A percentile compares a stretch with the other conserved stretches of the same genome.
Evolutionary conservation across 2,329 filamentous ascomycete genomes (phyloP).

Genomic region (Apiospora arundinis): DNA sequence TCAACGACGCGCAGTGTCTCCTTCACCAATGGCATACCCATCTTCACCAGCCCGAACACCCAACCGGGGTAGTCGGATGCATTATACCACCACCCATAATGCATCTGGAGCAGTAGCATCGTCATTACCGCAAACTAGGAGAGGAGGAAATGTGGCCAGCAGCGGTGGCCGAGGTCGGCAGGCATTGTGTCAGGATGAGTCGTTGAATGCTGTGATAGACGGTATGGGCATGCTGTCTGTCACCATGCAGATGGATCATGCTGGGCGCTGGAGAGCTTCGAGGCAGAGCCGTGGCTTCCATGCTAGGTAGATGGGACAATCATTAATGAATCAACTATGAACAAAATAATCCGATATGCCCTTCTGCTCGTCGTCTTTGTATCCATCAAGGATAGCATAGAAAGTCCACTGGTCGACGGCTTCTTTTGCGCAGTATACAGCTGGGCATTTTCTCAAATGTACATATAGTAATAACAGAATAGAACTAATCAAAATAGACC

Average conservation of each 20-base stretch:
- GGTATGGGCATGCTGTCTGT: slow-evolving; percentile 18
- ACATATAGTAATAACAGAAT: too few relatives aligned
- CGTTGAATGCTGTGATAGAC: slow-evolving; percentile 5
- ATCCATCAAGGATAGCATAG: not conserved
- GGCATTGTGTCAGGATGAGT: slow-evolving; percentile 2
- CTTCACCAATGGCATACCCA: not conserved
- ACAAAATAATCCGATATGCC: not conserved
- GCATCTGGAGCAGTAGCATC: not conserved
- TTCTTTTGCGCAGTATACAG: not conserved
- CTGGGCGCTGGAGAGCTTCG: slow-evolving; percentile 1
- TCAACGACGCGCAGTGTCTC: slow-evolving; percentile 10
- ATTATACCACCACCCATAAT: not conserved
- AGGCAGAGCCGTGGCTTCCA: slow-evolving; percentile 8
- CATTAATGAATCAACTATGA: slow-evolving; percentile 5
- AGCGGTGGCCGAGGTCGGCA: not conserved
- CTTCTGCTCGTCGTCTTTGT: not conserved
- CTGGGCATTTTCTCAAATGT: too few relatives aligned
- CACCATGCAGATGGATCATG: slow-evolving; percentile 11
- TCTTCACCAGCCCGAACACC: not conserved
- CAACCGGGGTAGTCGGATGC: not conserved
- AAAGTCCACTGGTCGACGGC: not conserved
- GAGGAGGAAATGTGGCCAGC: not conserved
- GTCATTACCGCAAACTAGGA: not conserved
- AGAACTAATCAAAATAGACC: too few relatives aligned
- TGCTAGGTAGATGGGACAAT: not conserved